These are phyloP conservation scores for Botrytis aclada DNA, from an alignment of 2,329 filamentous ascomycete genomes.

Conservation along the genomic window DNA sequence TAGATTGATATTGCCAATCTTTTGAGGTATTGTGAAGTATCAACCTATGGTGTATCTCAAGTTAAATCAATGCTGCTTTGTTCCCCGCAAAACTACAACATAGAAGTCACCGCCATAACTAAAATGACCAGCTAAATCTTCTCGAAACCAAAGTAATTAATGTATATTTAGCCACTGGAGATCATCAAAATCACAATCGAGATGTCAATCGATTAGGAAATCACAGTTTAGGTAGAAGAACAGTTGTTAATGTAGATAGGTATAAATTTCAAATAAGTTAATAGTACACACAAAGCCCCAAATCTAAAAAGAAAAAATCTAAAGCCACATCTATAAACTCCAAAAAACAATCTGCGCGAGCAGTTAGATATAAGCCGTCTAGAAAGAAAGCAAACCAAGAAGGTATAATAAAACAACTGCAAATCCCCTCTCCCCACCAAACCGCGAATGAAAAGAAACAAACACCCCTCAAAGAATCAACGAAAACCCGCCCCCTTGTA, in stretches of 20 bases:
- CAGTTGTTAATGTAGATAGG: not conserved
- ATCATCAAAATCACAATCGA: not conserved
- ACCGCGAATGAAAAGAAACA: not conserved
- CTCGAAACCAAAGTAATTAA: not conserved
- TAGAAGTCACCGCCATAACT: not conserved
- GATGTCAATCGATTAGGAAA: not conserved
- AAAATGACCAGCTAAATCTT: not conserved
- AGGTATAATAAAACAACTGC: not conserved
- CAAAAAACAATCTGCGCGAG: not conserved
- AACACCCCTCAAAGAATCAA: not conserved
- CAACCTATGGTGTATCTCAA: not conserved
- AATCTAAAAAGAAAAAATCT: not conserved
- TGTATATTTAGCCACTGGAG: not conserved
- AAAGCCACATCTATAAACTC: not conserved
- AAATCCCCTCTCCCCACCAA: not conserved
- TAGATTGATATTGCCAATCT: rapidly evolving
- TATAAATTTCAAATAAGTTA: not conserved
- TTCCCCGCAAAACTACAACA: not conserved
- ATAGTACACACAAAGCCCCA: not conserved
- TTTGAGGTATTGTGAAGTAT: not conserved
- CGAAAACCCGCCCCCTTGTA: not conserved
- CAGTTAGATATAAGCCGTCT: not conserved
- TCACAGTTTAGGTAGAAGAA: not conserved
- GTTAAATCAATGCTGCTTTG: not conserved
- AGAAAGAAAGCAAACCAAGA: not conserved